A percentile compares a stretch with the other conserved stretches of the same genome.
These are phyloP conservation scores for Cryptococcus sp. DNA, from an alignment of 1,284 basidiomycete genomes.

Conservation along the genomic window DNA sequence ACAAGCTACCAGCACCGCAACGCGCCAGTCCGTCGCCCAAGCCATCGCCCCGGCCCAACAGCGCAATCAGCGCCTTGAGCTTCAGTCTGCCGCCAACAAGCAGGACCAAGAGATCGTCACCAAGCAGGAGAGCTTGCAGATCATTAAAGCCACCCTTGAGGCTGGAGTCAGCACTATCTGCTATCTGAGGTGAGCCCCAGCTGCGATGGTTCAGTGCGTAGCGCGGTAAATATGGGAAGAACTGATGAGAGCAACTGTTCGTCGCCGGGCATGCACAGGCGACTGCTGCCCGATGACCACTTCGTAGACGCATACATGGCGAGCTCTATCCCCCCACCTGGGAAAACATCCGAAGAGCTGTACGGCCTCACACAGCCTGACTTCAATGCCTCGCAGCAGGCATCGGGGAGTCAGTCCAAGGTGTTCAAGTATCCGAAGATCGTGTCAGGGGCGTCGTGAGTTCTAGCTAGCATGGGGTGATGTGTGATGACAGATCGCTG, in stretches of 20 bases:
- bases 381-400: background rate
- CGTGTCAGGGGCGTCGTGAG: background rate
- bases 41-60: background rate
- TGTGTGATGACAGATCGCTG: no score
- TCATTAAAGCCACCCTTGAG: conserved; percentile 5
- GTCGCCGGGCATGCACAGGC: background rate
- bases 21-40: background rate
- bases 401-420: background rate
- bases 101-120: conserved; percentile 5
- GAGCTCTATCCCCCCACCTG: background rate
- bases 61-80: background rate
- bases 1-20: background rate
- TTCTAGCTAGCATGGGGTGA: no score
- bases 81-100: background rate
- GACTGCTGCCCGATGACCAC: conserved; percentile 9
- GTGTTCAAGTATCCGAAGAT: background rate
- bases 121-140: conserved; percentile 9
- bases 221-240: background rate
- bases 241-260: background rate
- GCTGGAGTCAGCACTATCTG: conserved; percentile 14
- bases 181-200: conserved; percentile 14
- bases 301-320: conserved; percentile 8
- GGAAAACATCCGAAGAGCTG: background rate
- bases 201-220: background rate
- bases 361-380: conserved; percentile 4